These are phyloP conservation scores for Hansenula lynferdii DNA, from an alignment of 1,139 yeast species.

Conservation along the genomic window DNA sequence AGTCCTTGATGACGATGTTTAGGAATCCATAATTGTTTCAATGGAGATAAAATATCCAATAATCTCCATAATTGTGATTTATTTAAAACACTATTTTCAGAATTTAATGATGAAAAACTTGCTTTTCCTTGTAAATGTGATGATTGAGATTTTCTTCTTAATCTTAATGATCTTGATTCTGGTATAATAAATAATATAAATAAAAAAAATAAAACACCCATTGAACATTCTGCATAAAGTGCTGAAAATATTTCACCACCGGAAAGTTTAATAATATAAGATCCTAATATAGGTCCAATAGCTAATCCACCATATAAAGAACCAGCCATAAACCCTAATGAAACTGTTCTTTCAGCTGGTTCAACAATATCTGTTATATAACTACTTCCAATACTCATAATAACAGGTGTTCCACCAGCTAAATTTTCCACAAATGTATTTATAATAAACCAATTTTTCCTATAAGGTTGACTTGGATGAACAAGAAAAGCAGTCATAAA, in stretches of 20 bases:
- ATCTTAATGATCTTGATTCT: conserved; percentile 50
- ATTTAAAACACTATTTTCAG: background rate
- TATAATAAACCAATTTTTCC: conserved; percentile 31
- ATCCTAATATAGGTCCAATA: conserved; percentile 59
- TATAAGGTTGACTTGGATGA: conserved; percentile 24
- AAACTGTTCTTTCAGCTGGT: conserved; percentile 46
- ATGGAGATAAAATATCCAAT: conserved; percentile 36
- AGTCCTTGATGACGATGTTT: conserved; percentile 26
- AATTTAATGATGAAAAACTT: conserved; percentile 32
- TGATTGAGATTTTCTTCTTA: conserved; percentile 38
- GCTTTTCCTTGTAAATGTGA: conserved; percentile 19
- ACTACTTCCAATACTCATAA: conserved; percentile 50
- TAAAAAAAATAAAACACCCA: conserved; percentile 25
- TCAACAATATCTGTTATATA: conserved; percentile 64
- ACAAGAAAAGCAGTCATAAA: conserved; percentile 29
- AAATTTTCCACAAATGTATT: conserved; percentile 39
- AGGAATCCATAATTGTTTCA: conserved; percentile 40
- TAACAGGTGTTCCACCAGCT: conserved; percentile 51
- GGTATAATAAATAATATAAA: conserved; percentile 40
- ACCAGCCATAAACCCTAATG: conserved; percentile 55
- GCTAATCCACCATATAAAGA: conserved; percentile 57
- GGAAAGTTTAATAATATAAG: conserved; percentile 28
- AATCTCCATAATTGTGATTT: conserved; percentile 5
- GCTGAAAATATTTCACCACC: conserved; percentile 21
- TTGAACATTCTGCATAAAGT: conserved; percentile 21